Evolutionary conservation across 1,284 basidiomycete species (phyloP), one percentile per base, ranked within the genome.

Genomic region (Rhodotorula sp.): DNA sequence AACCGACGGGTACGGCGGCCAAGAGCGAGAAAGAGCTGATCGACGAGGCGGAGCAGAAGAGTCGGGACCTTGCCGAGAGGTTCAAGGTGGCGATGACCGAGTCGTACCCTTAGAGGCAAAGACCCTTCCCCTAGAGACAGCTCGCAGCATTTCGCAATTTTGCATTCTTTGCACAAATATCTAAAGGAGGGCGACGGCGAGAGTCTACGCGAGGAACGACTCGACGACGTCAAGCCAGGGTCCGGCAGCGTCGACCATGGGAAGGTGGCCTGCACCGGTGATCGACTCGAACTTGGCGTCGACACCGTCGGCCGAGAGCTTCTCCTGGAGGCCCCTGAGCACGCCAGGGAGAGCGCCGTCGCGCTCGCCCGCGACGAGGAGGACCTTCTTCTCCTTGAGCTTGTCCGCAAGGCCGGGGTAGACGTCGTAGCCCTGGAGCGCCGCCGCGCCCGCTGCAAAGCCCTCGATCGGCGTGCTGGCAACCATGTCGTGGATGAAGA

Each of bases 381-480:
- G 68, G 44, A 80, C 77, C 45, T 79, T 77, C 68, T 80, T 78
- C 2, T 71, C 74, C 56, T 75, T 74, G 21, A 82, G 74, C 12
- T 76, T 78, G 23, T 78, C 76, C 16, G 79, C 73, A 17, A 83
- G 75, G 19, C 80, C 80, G 25, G 79, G 77, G 53, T 80, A 68
- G 48, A 83, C 73, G 62, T 83, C 81, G 77, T 84, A 84, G 23
- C 79, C 79, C 76, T 83, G 82, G 56, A 84, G 67, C 3, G 82
- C 82, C 4, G 79, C 77, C 4, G 82, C 82, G 23, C 81, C 80
- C 27, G 75, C 77, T 12, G 78, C 80, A 62, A 84, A 83, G 7
- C 82, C 82, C 64, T 81, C 80, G 23, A 83, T 70, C n/a, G 71
- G 69, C 16, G 82, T 84, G 2, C 68, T 57, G 41, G 74, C 71